Percentiles rank a stretch among this genome's conserved stretches.
Conservation (phyloP, 2,329 filamentous ascomycete genomes). For the Aspergillus jensenii region DNA sequence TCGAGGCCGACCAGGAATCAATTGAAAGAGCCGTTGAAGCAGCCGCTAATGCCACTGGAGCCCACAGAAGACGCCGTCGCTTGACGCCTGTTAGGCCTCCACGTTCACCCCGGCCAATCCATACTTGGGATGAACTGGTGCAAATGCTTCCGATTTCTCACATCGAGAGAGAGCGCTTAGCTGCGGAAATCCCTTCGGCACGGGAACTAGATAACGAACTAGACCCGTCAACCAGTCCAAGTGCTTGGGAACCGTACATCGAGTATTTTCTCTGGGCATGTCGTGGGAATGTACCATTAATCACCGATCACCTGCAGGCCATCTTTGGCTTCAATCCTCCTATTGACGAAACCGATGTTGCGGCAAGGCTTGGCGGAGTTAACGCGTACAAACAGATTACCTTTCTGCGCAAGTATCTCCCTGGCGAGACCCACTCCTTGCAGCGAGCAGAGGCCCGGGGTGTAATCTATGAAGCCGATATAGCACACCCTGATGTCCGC, state of each 20-base stretch:
- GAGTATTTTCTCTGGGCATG: conserved; percentile 19
- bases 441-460: conserved; percentile 16
- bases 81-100: conserved; percentile 1
- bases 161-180: not conserved
- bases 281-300: conserved; percentile 13
- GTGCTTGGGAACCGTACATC: conserved; percentile 8
- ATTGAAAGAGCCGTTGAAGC: not conserved
- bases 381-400: conserved; percentile 14
- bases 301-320: conserved; percentile 15
- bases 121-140: not conserved
- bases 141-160: not conserved
- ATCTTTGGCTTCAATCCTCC: conserved; percentile 15
- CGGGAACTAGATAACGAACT: conserved; percentile 9
- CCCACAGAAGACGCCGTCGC: not conserved
- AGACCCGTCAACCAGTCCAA: conserved; percentile 4
- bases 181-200: conserved; percentile 5
- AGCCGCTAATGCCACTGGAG: not conserved
- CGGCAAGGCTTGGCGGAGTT: conserved; percentile 10
- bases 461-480: conserved; percentile 12
- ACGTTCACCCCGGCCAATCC: not conserved
- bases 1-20: not conserved
- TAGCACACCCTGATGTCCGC: conserved; percentile 11
- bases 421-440: conserved; percentile 16
- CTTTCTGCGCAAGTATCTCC: conserved; percentile 15
- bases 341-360: conserved; percentile 11